Evolutionary conservation across 768 basidiomycete genomes (phyloP), one percentile per base, ranked within the genome.

Genomic region (Leucocoprinus birnbaumii): DNA sequence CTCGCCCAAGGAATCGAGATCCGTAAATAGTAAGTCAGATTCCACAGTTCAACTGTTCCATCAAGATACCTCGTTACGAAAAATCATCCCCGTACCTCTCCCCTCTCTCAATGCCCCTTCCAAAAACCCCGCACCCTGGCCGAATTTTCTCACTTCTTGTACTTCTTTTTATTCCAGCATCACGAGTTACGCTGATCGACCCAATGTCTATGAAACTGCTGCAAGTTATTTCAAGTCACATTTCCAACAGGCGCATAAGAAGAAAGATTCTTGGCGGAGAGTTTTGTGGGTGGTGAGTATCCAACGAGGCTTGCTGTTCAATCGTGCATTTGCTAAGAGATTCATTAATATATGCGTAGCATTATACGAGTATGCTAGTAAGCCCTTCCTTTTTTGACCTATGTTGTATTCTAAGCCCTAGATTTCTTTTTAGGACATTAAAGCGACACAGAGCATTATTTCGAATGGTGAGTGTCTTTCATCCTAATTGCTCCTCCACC

Each of bases 141-240:
- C 22, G 1, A 13, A 19, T 55, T 52, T 48, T 43, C 10, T 57
- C 51, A 10, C 46, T 22, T 9, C 31, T 31, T 5, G 6, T 31
- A 31, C 14, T 27, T 35, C 21, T 40, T 10, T 53, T 40, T 34
- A 40, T 9, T 21, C 19, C 63, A 90, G 87, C 64, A 89, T 91
- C 67, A 87, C 87, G 27, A 89, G 88, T 49, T 91, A 85, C 60
- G 86, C 85, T 4, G 79, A 87, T 50, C 79, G 89, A 21, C 76
- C 85, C 27, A 91, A 92, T 60, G 80, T 79, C 49, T 89, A 75
- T 65, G 81, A 86, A 61, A 79, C 79, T 18, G 90, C 86, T 14
- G 79, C 89, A 35, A 80, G 84, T 48, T 92, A 93, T 62, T 92
- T 93, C 74, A 81, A 83, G n/a, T 80, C 86, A n/a, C 91, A 92